A percentile compares a stretch with the other conserved stretches of the same genome.
Conservation (phyloP, 1,284 basidiomycete species). For the Leccinum fuscescens region DNA sequence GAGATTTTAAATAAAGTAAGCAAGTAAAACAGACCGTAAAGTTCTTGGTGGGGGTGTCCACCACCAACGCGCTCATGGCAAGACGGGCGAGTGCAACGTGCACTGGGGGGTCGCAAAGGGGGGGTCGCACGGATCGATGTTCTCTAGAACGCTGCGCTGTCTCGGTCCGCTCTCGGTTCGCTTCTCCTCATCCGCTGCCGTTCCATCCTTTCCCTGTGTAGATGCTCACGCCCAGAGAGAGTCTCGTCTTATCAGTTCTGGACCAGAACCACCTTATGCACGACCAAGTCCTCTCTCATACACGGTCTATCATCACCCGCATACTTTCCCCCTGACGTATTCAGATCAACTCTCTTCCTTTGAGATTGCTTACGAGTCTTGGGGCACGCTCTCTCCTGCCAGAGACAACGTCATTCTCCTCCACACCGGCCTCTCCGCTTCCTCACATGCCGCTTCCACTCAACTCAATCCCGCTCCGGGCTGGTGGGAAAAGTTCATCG, state of each 20-base stretch:
- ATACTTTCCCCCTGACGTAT: constrained; percentile 76
- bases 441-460: constrained; percentile 91
- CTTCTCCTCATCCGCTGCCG: constrained; percentile 17
- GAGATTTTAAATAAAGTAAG: too few species aligned
- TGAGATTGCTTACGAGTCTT: constrained; percentile 95
- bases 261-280: constrained; percentile 77
- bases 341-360: constrained; percentile 70
- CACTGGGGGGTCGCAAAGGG: background rate
- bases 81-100: background rate
- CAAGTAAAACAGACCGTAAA: background rate
- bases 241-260: constrained; percentile 46
- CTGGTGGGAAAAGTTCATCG: constrained; percentile 99
- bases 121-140: background rate
- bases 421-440: constrained; percentile 94
- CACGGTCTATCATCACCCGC: constrained; percentile 58
- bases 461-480: constrained; percentile 78
- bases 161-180: background rate
- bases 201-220: constrained; percentile 67
- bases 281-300: constrained; percentile 72
- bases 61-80: background rate
- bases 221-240: constrained; percentile 70
- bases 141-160: constrained; percentile 1
- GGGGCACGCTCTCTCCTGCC: constrained; percentile 82
- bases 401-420: constrained; percentile 93
- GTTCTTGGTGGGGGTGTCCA: background rate